phyloP scores from a whole-genome alignment of 805 yeast genomes.

The Candida quercuum region DNA sequence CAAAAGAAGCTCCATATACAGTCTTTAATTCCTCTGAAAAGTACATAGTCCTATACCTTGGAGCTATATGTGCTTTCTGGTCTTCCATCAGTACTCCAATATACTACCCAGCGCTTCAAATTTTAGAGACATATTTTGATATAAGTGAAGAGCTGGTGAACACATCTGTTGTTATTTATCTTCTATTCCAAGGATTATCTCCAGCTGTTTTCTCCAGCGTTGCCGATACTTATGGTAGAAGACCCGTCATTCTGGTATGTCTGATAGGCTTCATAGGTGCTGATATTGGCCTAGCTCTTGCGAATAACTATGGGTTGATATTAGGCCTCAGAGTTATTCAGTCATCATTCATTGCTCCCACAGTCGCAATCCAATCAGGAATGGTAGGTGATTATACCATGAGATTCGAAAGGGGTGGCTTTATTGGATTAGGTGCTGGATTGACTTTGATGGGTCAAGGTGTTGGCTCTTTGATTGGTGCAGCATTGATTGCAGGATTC shows the following conservation, averaged over 20 bases:
- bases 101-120: slow-evolving; percentile 71
- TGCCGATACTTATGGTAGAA: slow-evolving; percentile 67
- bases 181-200: slow-evolving; percentile 68
- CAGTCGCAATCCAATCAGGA: slow-evolving; percentile 66
- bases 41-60: slow-evolving; percentile 31
- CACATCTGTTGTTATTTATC: slow-evolving; percentile 70
- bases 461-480: slow-evolving; percentile 69
- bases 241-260: slow-evolving; percentile 59
- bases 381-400: slow-evolving; percentile 70
- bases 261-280: slow-evolving; percentile 52
- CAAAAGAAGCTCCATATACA: slow-evolving; percentile 27
- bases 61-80: slow-evolving; percentile 49
- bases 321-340: slow-evolving; percentile 67
- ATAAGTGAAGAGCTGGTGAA: slow-evolving; percentile 56
- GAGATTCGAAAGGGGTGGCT: slow-evolving; percentile 61
- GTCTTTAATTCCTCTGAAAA: slow-evolving; percentile 40
- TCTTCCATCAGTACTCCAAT: slow-evolving; percentile 74
- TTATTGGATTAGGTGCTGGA: slow-evolving; percentile 62
- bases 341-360: slow-evolving; percentile 72
- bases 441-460: slow-evolving; percentile 68
- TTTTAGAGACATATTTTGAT: slow-evolving; percentile 47
- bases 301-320: slow-evolving; percentile 54
- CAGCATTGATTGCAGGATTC: slow-evolving; percentile 35
- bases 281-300: slow-evolving; percentile 60
- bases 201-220: slow-evolving; percentile 67